Base-by-base conservation (phyloP, 768 basidiomycete genomes). In the Kwoniella sp. region DNA sequence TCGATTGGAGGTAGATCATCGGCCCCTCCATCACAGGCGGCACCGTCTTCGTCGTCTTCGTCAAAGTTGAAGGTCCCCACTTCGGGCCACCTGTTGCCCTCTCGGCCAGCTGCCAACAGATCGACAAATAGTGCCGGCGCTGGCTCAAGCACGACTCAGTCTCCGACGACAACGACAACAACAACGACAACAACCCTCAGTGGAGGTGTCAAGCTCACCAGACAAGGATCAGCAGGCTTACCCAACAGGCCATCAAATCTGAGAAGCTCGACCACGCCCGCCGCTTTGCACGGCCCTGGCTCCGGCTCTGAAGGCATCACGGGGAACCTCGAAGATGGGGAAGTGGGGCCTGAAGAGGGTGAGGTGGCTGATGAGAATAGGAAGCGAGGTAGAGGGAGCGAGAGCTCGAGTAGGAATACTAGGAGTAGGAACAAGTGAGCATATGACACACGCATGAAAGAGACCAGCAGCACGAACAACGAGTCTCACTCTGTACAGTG, bases 311-410 rank as follows among this genome's bases (percentile, higher is more conserved):
- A n/a, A n/a, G n/a, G n/a, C n/a, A n/a, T n/a, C n/a, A 38, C 20
- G 7, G 67, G 67, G 17, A 57, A 45, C 17, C 25, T 69, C 37
- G 68, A 70, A 47, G 68, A 70, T 41, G 68, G 68, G 1, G 68
- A 70, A 29, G 52, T 70, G 2, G 68, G 68, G 11, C 63, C 56
- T 13, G 68, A 69, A 26, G 68, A 69, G 45, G 68, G 68, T 4
- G 68, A 69, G 45, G 68, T 69, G 22, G 52, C 45, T 34, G 63
- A 55, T 30, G 56, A 58, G 17, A 58, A 37, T 25, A 38, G 52
- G 26, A 52, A 55, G 48, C 58, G 63, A 25, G 26, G 23, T 1
- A 31, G 55, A 37, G 63, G 63, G 25, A 51, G 41, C 23, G 61
- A 61, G 22, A 47, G 29, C 11, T 37, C 28, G 34, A 13, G 45